Evolutionary conservation across 2,329 filamentous ascomycete species (phyloP).

Genomic region (Calonectria pseudoreteaudii): DNA sequence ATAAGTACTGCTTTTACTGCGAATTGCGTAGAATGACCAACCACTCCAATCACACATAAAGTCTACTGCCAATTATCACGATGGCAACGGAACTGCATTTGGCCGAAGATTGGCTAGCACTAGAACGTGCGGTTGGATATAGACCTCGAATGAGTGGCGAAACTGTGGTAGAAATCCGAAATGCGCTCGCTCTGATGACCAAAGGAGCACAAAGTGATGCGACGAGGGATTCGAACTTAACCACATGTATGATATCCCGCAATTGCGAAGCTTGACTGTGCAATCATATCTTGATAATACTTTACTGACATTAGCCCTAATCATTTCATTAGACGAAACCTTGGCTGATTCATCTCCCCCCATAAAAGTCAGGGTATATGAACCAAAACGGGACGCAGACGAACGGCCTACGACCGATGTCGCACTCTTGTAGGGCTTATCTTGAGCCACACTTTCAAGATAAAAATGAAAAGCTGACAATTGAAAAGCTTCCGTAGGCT

Average conservation of each 20-base stretch:
- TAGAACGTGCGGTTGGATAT: background rate
- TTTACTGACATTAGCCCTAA: background rate
- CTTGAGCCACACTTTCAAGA: background rate
- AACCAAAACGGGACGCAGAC: background rate
- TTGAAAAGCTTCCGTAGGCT: background rate
- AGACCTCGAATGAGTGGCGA: background rate
- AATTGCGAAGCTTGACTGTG: too few species aligned
- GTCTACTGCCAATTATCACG: background rate
- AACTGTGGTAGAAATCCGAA: background rate
- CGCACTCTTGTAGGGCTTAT: background rate
- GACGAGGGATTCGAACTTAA: background rate
- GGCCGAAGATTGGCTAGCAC: background rate
- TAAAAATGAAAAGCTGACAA: background rate
- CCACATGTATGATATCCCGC: background rate
- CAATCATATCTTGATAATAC: background rate
- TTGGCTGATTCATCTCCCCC: background rate
- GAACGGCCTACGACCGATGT: background rate
- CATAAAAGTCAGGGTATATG: background rate
- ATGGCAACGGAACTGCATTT: background rate
- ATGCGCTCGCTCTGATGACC: background rate
- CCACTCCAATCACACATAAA: background rate
- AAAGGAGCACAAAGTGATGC: background rate
- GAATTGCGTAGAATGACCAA: too few species aligned
- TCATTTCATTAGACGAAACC: background rate
- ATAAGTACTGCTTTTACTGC: background rate